Conservation (phyloP, 2,329 filamentous ascomycete species). For the Chalaropsis thielavioides region DNA sequence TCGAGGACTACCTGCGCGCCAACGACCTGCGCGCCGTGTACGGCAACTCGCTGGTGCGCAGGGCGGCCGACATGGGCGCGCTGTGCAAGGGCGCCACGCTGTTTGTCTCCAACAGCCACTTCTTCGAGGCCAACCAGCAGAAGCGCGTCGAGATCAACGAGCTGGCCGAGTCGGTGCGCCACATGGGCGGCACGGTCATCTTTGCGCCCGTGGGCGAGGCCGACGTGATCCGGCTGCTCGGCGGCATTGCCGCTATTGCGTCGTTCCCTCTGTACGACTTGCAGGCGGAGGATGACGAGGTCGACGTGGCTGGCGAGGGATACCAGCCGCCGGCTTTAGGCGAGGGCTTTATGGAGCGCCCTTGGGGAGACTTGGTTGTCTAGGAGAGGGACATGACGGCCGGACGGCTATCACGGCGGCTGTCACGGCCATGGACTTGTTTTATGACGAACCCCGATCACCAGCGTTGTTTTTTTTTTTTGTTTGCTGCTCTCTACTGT, state of each 20-base stretch:
- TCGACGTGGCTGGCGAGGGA: conserved; percentile 24
- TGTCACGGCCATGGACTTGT: no score
- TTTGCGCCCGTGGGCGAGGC: conserved; percentile 44
- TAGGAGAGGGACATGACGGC: not conserved
- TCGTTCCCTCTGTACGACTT: conserved; percentile 78
- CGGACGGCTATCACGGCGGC: no score
- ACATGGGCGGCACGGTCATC: conserved; percentile 61
- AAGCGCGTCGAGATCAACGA: conserved; percentile 67
- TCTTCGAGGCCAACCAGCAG: conserved; percentile 65
- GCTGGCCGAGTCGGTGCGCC: conserved; percentile 76
- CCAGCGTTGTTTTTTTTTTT: no score
- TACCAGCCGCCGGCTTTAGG: not conserved
- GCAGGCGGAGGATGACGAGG: conserved; percentile 40
- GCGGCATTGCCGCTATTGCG: conserved; percentile 76
- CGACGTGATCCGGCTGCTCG: conserved; percentile 76
- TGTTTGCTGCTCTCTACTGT: no score
- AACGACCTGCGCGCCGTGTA: conserved; percentile 90
- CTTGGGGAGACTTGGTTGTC: conserved; percentile 16
- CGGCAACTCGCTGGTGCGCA: conserved; percentile 66
- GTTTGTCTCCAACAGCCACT: conserved; percentile 75
- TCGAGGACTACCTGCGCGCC: conserved; percentile 60
- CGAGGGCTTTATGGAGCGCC: conserved; percentile 15
- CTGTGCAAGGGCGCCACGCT: conserved; percentile 74
- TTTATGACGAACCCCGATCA: no score
- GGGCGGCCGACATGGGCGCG: conserved; percentile 72